Base-by-base conservation (phyloP, 192 early-diverging fungal species). In the Geranomyces michiganensis region DNA sequence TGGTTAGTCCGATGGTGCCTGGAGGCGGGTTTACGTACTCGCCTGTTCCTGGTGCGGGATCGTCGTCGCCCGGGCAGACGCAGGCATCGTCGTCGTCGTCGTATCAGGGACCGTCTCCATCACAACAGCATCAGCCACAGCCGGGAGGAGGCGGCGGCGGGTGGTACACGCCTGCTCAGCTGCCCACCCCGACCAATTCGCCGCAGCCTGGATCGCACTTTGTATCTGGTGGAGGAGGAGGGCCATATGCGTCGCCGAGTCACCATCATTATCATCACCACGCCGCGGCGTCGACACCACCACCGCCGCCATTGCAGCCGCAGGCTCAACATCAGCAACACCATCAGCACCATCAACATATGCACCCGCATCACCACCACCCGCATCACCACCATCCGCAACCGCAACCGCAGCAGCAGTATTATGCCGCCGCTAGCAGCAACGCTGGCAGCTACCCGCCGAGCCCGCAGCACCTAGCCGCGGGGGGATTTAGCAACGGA, bases 101-200 rank as follows among this genome's bases (percentile, higher is more conserved):
- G 29, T 8, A 5, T n/a, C 59, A 24, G 27, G 26, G 9, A 12
- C 19, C 3, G 9, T 7, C 59, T 4, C 26, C 62, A 45, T 17
- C 32, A 43, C 22, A n/a, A 65, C 36, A 27, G 30, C 43, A n/a
- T n/a, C n/a, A n/a, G n/a, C n/a, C n/a, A n/a, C n/a, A n/a, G n/a
- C n/a, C n/a, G n/a, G n/a, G n/a, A n/a, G n/a, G n/a, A n/a, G n/a
- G n/a, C 2, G n/a, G 17, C 12, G 15, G n/a, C 44, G 19, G 65
- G 49, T 53, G 32, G 15, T 36, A n/a, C 49, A 32, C 47, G 21
- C 43, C 65, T 13, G 27, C 55, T 29, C 69, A 71, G 15, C 69
- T 71, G 31, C 69, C 69, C 3, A 71, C 69, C 1, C 69, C 69
- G 17, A 62, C 15, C 10, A 30, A 71, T 45, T 71, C 69, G 13